Evolutionary conservation across 169 alveolate genomes (phyloP).

Genomic region (Eimeria acervulina): DNA sequence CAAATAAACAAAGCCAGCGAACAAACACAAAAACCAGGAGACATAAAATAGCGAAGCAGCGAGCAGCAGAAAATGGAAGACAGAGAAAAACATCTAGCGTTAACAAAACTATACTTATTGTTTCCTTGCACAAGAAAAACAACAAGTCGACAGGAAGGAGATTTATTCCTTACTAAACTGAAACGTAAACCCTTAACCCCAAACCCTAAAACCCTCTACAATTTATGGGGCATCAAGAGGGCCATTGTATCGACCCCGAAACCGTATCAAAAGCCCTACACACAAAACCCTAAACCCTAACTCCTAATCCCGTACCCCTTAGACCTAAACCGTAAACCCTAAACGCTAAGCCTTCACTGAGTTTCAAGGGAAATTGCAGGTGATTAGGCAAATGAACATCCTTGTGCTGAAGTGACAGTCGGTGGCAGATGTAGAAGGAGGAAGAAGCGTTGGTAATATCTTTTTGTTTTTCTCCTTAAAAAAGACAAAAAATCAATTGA

Average conservation of each 20-base stretch:
- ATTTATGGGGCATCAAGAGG: not conserved
- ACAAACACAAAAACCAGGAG: not conserved
- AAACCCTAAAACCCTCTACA: conserved; percentile 24
- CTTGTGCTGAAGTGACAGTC: no score
- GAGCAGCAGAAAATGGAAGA: not conserved
- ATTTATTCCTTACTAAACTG: no score
- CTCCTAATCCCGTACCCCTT: not conserved
- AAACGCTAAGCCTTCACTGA: not conserved
- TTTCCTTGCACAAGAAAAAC: not conserved
- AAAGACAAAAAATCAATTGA: not conserved
- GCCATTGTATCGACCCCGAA: no score
- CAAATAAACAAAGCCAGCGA: not conserved
- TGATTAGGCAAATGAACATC: no score
- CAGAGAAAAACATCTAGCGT: no score
- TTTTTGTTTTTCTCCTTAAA: not conserved
- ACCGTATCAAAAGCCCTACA: not conserved
- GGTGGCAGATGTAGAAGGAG: not conserved
- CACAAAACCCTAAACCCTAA: not conserved
- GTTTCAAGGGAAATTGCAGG: not conserved
- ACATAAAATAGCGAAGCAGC: not conserved
- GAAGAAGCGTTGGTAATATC: not conserved
- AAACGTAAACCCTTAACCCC: conserved; percentile 3
- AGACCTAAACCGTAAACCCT: not conserved
- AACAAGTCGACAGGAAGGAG: not conserved
- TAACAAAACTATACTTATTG: no score